phyloP scores from a whole-genome alignment of 495 filamentous ascomycete species.

The Hypoxylon lenormandii region DNA sequence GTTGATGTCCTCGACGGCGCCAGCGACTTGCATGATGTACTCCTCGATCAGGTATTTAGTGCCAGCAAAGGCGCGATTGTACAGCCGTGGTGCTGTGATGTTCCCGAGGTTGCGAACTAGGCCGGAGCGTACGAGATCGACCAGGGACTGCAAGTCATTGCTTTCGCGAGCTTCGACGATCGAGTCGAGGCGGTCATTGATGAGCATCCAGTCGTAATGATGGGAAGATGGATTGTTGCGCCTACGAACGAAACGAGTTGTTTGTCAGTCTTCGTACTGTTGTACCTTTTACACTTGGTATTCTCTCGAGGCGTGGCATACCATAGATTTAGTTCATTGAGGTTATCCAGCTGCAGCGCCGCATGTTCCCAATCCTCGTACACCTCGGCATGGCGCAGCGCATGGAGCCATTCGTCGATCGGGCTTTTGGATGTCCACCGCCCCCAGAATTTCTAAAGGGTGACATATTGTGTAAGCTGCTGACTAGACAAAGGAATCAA shows the following conservation, averaged over 20 bases:
- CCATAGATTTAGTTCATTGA: conserved; percentile 85
- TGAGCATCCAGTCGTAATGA: conserved; percentile 90
- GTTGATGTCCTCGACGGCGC: conserved; percentile 81
- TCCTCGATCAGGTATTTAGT: conserved; percentile 92
- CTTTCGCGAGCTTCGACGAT: conserved; percentile 79
- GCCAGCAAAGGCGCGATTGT: conserved; percentile 85
- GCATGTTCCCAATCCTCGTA: conserved; percentile 88
- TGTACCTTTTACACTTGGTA: background rate
- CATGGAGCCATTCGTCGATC: conserved; percentile 66
- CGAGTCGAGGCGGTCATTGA: conserved; percentile 77
- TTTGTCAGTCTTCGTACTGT: conserved; percentile 26
- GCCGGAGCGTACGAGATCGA: conserved; percentile 84
- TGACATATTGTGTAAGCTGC: conserved; percentile 16
- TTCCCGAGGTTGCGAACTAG: conserved; percentile 92
- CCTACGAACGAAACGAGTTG: conserved; percentile 57
- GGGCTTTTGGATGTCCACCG: conserved; percentile 68
- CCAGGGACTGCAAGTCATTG: conserved; percentile 77
- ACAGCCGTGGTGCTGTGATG: conserved; percentile 85
- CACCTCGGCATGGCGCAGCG: conserved; percentile 70
- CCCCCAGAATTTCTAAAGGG: conserved; percentile 62
- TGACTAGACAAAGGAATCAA: background rate
- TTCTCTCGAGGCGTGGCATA: conserved; percentile 47
- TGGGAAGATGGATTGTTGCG: conserved; percentile 82
- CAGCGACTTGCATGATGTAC: conserved; percentile 85
- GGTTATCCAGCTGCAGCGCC: conserved; percentile 81